phyloP scores from a whole-genome alignment of 352 stramenopile species.

The Elongisporangium undulatum region DNA sequence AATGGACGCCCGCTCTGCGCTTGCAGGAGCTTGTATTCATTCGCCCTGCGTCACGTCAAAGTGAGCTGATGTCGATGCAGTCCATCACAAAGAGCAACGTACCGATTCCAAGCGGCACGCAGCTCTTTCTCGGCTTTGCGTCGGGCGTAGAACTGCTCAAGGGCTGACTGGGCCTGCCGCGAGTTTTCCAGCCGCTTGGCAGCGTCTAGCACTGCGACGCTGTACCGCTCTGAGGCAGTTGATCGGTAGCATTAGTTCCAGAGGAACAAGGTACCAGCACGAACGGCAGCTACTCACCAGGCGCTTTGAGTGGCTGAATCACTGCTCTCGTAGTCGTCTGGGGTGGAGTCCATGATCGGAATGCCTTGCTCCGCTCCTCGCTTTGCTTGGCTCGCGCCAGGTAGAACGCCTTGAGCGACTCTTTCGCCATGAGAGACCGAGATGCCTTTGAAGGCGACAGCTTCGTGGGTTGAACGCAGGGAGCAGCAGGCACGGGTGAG shows the following conservation, averaged over 20 bases:
- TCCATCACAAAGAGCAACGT: background rate
- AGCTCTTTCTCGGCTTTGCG: conserved; percentile 12
- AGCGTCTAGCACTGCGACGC: conserved; percentile 10
- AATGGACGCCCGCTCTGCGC: conserved; percentile 14
- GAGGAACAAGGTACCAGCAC: background rate
- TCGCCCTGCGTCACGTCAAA: conserved; percentile 1
- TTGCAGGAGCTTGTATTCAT: conserved; percentile 14
- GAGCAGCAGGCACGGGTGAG: background rate
- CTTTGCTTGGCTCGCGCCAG: conserved; percentile 41
- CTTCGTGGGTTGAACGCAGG: background rate
- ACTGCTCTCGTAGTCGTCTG: conserved; percentile 8
- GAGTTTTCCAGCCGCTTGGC: conserved; percentile 14
- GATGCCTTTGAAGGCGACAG: background rate
- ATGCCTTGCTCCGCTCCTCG: conserved; percentile 40
- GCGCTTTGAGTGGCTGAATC: conserved; percentile 25
- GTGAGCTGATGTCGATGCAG: background rate
- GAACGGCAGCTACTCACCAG: conserved; percentile 3
- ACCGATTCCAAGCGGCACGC: conserved; percentile 20
- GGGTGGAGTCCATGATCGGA: conserved; percentile 9
- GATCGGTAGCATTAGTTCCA: background rate
- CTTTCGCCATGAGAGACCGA: background rate
- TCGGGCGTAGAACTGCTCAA: conserved; percentile 19
- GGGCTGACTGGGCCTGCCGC: conserved; percentile 7
- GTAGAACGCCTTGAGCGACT: conserved; percentile 56
- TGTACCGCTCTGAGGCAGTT: conserved; percentile 11